Base-by-base conservation (phyloP, 2,329 filamentous ascomycete species). In the Fusarium oligoseptatum region DNA sequence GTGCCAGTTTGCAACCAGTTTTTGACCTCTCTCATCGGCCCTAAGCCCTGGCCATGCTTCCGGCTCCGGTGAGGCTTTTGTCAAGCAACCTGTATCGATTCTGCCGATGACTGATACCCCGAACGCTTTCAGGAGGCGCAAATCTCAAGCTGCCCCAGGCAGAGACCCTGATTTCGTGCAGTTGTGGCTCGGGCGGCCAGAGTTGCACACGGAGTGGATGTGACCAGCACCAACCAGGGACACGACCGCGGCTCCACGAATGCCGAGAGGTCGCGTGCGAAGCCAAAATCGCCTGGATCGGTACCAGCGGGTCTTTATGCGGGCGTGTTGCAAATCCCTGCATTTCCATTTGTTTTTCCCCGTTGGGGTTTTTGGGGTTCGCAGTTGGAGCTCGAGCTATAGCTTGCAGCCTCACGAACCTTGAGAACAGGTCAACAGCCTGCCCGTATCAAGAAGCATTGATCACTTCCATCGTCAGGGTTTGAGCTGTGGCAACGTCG, bases 191-290 rank as follows among this genome's bases (percentile, higher is more conserved):
- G 24, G 24, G 41, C 43, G 61, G 17, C 12, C 24, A 65, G 34
- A 57, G 43, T 45, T 39, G 66, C 34, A 60, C 41, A 37, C 58
- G 62, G 45, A 48, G 62, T 67, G 45, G 60, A 41, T 36, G 55
- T 43, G n/a, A 15, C 50, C 60, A 64, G 36, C 20, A 57, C 64
- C 61, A 64, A 64, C 62, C 61, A 67, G 67, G 68, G 39, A 64
- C 50, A 48, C 37, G 58, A 58, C n/a, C 37, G 66, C 56, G 36
- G 72, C 43, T 62, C 39, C 45, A 70, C 66, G 67, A 78, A 58
- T 78, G 75, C 76, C 76, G 75, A 76, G 50, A 71, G 77, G 77
- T 78, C 77, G 77, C 72, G 77, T 78, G 77, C 74, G 60, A 52
- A 76, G 64, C 74, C 68, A 78, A 78, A 57, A 78, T 78, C 76